Evolutionary conservation across 2,329 filamentous ascomycete species (phyloP).

Genomic region (Colletotrichum godetiae): DNA sequence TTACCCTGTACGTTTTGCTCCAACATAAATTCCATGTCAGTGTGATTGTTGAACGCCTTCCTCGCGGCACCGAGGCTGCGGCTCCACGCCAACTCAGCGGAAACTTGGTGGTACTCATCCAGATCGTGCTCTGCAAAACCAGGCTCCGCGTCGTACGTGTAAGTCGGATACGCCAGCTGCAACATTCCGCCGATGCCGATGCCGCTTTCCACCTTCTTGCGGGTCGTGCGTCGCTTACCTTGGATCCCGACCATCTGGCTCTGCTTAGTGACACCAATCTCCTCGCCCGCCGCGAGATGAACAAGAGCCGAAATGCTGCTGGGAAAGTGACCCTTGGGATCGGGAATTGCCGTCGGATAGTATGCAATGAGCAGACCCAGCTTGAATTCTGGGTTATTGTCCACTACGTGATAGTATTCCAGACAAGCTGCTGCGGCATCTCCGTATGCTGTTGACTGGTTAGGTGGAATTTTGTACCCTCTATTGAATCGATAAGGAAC

Average conservation of each 20-base stretch:
- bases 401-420: constrained; percentile 56
- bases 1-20: constrained; percentile 73
- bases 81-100: constrained; percentile 76
- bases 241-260: constrained; percentile 58
- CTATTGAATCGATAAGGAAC: neutral
- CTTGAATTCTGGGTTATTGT: constrained; percentile 57
- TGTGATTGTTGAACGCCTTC: constrained; percentile 71
- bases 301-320: constrained; percentile 52
- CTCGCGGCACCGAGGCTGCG: constrained; percentile 70
- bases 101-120: constrained; percentile 73
- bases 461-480: neutral
- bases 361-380: constrained; percentile 57
- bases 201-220: constrained; percentile 48
- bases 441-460: constrained; percentile 49
- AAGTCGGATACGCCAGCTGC: constrained; percentile 51
- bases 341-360: constrained; percentile 57
- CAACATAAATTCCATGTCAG: constrained; percentile 73
- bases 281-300: constrained; percentile 51
- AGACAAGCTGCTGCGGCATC: constrained; percentile 56
- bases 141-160: constrained; percentile 59
- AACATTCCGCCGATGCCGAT: constrained; percentile 50
- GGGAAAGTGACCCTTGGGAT: constrained; percentile 54
- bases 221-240: constrained; percentile 52
- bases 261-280: constrained; percentile 54
- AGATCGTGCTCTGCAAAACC: constrained; percentile 80